phyloP scores from a whole-genome alignment of 2,329 filamentous ascomycete genomes.

The Stagonosporopsis vannaccii region DNA sequence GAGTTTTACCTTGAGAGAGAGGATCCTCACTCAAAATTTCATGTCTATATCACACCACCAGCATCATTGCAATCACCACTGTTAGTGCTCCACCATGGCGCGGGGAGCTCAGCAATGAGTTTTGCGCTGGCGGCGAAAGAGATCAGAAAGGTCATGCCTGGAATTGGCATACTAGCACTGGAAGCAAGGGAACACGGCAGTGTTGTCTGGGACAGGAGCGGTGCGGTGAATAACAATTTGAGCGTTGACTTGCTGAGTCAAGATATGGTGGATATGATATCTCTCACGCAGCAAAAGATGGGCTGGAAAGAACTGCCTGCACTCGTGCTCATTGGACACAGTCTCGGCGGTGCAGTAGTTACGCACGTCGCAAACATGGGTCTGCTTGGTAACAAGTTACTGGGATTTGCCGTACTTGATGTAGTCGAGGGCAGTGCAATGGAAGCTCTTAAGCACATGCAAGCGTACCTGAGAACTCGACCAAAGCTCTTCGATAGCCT shows the following conservation, averaged over 20 bases:
- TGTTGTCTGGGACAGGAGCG: conserved; percentile 52
- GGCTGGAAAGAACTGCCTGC: conserved; percentile 77
- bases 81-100: conserved; percentile 94
- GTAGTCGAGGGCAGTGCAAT: conserved; percentile 96
- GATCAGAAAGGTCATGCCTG: conserved; percentile 77
- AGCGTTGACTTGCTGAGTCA: conserved; percentile 73
- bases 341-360: conserved; percentile 88
- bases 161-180: conserved; percentile 81
- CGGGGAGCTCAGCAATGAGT: conserved; percentile 89
- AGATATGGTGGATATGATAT: conserved; percentile 76
- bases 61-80: conserved; percentile 72
- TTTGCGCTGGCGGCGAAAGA: conserved; percentile 84
- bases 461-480: conserved; percentile 83
- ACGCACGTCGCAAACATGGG: conserved; percentile 79
- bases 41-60: conserved; percentile 88
- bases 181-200: conserved; percentile 90
- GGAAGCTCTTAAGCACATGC: conserved; percentile 93
- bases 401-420: conserved; percentile 91
- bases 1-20: conserved; percentile 75
- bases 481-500: conserved; percentile 80
- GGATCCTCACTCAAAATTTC: conserved; percentile 66
- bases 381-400: conserved; percentile 69
- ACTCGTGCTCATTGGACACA: conserved; percentile 86
- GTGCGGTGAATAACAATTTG: conserved; percentile 65
- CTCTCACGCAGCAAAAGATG: conserved; percentile 71